Evolutionary conservation across 345 rosid genomes (phyloP), one percentile per base, ranked within the genome.

Genomic region (Anacardium occidentale): DNA sequence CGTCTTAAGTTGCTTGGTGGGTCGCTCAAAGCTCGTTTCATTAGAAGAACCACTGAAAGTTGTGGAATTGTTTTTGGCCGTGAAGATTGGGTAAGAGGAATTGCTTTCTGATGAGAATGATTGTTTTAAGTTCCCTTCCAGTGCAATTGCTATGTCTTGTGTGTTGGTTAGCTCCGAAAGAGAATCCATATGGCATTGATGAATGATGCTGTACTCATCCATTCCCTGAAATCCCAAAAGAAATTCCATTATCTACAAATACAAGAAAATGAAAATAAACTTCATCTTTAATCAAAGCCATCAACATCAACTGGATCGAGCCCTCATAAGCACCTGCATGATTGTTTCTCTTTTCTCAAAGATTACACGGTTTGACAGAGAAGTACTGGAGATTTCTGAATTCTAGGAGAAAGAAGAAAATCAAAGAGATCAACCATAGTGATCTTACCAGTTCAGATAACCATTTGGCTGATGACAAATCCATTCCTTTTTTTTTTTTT

Each of bases 361-460:
- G n/a, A n/a, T n/a, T n/a, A n/a, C n/a, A n/a, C n/a, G n/a, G n/a
- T n/a, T n/a, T n/a, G n/a, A n/a, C n/a, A n/a, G n/a, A n/a, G n/a
- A n/a, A n/a, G n/a, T n/a, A n/a, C n/a, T n/a, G 32, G 32, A 3
- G 32, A 29, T 29, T 29, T 29, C 32, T 29, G 1, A 3, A 29
- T 29, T 29, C 32, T 29, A 29, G 3, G 32, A 29, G 3, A 29
- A 29, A 29, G 32, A 29, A 29, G 32, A 29, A 29, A 29, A 29
- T 29, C 32, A 29, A 29, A 29, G 32, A 29, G 32, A 29, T 29
- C 3, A 29, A 29, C 10, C 13, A 1, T 24, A 15, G n/a, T 10
- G 53, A 56, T 24, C 34, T 58, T 86, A 88, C 88, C 88, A 81
- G 75, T 18, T 84, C 92, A 63, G 81, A 14, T 55, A 84, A 78